These are phyloP conservation scores for Hygrophorus pudorinus DNA, from an alignment of 768 basidiomycete genomes.

Conservation along the genomic window DNA sequence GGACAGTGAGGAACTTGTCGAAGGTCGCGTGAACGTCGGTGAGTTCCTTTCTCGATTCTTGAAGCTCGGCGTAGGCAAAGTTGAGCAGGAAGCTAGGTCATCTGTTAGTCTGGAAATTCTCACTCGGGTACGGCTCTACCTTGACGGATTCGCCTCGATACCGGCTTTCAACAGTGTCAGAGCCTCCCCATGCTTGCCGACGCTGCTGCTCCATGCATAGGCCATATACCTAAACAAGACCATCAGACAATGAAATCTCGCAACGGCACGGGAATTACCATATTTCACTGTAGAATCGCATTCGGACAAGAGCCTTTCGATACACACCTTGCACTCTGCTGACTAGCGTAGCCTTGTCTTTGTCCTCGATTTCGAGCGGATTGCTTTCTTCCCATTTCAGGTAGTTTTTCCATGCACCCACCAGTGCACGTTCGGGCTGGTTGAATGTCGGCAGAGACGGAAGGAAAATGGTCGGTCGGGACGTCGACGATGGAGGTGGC, in stretches of 20 bases:
- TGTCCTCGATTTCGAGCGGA: slow-evolving; percentile 85
- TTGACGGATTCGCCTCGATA: slow-evolving; percentile 77
- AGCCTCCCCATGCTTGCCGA: slow-evolving; percentile 78
- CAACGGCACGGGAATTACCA: slow-evolving; percentile 43
- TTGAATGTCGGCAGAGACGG: slow-evolving; percentile 69
- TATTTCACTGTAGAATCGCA: slow-evolving; percentile 93
- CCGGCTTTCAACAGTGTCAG: slow-evolving; percentile 72
- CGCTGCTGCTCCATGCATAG: slow-evolving; percentile 66
- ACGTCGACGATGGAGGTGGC: slow-evolving; percentile 17
- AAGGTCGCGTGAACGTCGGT: slow-evolving; percentile 63
- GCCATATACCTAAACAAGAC: slow-evolving; percentile 73
- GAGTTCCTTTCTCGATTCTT: slow-evolving; percentile 45
- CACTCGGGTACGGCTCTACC: slow-evolving; percentile 28
- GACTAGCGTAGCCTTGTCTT: slow-evolving; percentile 57
- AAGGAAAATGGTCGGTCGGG: slow-evolving; percentile 45
- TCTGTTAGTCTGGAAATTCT: neutral
- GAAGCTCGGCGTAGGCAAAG: slow-evolving; percentile 78
- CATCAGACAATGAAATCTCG: slow-evolving; percentile 1
- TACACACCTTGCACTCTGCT: slow-evolving; percentile 75
- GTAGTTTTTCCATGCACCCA: slow-evolving; percentile 87
- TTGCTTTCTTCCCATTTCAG: slow-evolving; percentile 94
- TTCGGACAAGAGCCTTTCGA: slow-evolving; percentile 79
- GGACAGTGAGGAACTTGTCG: slow-evolving; percentile 58
- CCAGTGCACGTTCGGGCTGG: slow-evolving; percentile 56
- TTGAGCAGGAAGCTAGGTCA: slow-evolving; percentile 71